Evolutionary conservation across 1,284 basidiomycete genomes (phyloP), one percentile per base, ranked within the genome.

Genomic region (Anthracocystis setariae): DNA sequence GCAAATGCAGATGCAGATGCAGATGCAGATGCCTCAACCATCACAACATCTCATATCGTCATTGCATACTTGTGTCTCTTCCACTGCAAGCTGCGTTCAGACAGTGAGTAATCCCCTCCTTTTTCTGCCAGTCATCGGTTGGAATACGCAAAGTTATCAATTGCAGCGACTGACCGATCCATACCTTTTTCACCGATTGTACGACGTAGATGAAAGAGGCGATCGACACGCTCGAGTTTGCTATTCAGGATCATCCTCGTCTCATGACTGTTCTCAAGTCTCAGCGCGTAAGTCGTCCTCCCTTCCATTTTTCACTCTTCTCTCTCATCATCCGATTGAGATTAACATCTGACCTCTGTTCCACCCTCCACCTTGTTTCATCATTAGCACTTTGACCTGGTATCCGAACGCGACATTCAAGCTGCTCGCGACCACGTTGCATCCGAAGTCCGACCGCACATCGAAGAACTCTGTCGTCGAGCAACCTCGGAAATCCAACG

Each of bases 251-350:
- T n/a, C 64, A 68, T 43, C 64, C 64, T 10, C 59, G 70, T 13
- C 46, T 73, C 23, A 68, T 68, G 56, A 67, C 64, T 3, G 70
- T 73, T 10, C 64, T 73, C 51, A 68, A 67, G 25, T 64, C 56
- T 2, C 64, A 57, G 18, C 54, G 61, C 20, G 68, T 71, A 54
- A 44, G 68, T 64, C 29, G 29, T 29, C 29, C 5, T 12, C 12
- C 21, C 10, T 39, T 42, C 35, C 33, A n/a, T 24, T 12, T 21
- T 18, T 18, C 29, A 23, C 18, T 25, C 25, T 12, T 5, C 4
- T 39, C 42, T 15, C 13, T 23, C 29, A 5, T 35, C n/a, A 20
- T 38, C 13, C n/a, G 13, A n/a, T n/a, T n/a, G n/a, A n/a, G n/a
- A n/a, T n/a, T n/a, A n/a, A n/a, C n/a, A n/a, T n/a, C n/a, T n/a